These are phyloP conservation scores for Prunus padus DNA, from an alignment of 306 rosid genomes.

Conservation along the genomic window DNA sequence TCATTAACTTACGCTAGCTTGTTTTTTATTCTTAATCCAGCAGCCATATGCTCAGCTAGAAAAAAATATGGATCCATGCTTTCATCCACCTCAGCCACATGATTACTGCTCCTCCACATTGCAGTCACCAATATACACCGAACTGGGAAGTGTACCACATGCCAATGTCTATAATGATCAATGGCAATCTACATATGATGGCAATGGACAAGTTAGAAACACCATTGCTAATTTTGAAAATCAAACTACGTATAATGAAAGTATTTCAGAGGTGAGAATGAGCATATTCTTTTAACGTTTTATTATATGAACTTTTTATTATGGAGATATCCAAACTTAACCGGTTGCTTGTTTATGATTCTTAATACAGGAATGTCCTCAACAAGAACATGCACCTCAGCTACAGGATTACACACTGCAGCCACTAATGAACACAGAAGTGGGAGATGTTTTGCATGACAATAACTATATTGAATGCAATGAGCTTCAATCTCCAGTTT, in stretches of 20 bases:
- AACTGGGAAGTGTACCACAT: not conserved
- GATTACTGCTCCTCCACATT: not conserved
- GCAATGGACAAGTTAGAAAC: not conserved
- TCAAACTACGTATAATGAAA: not conserved
- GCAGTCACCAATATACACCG: not conserved
- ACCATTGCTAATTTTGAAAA: not conserved
- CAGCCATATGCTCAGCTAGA: conserved; percentile 3
- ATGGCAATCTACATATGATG: not conserved
- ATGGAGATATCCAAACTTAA: conserved; percentile 11
- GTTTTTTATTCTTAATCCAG: conserved; percentile 21
- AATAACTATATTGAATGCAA: conserved; percentile 17
- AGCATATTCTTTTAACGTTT: conserved; percentile 14
- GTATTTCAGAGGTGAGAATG: conserved; percentile 37
- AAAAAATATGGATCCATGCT: not conserved
- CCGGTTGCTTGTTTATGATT: conserved; percentile 23
- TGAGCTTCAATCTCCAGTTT: not conserved
- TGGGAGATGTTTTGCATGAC: not conserved
- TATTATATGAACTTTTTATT: not conserved
- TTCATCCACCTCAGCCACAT: not conserved
- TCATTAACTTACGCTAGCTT: conserved; percentile 5
- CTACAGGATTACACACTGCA: not conserved
- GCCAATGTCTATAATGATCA: not conserved
- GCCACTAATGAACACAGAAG: not conserved
- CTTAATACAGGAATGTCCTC: conserved; percentile 24
- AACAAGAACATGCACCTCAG: not conserved